These are phyloP conservation scores for Dipodascus geniculatus DNA, from an alignment of 805 yeast genomes.

Conservation along the genomic window DNA sequence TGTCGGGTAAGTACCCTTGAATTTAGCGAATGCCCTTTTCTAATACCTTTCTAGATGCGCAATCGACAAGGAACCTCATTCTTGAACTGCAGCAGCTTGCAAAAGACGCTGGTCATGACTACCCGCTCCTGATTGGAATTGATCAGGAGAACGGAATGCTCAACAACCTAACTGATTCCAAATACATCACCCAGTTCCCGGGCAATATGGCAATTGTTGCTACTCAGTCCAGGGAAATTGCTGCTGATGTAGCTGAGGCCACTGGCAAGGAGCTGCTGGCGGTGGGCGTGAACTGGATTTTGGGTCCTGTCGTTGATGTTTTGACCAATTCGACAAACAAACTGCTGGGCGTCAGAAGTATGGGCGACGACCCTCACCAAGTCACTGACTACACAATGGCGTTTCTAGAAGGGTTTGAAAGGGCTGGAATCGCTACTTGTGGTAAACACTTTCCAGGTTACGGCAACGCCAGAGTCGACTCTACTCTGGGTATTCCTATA, in stretches of 20 bases:
- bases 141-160: constrained; percentile 59
- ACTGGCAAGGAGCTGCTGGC: constrained; percentile 39
- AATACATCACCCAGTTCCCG: constrained; percentile 44
- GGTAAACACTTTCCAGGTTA: constrained; percentile 62
- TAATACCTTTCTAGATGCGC: constrained; percentile 24
- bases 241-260: constrained; percentile 41
- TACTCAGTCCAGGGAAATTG: constrained; percentile 37
- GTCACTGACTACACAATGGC: constrained; percentile 44
- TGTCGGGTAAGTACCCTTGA: constrained; percentile 15
- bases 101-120: constrained; percentile 34
- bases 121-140: constrained; percentile 44
- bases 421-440: constrained; percentile 41
- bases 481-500: constrained; percentile 46
- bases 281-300: constrained; percentile 43
- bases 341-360: constrained; percentile 47
- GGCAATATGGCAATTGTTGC: constrained; percentile 57
- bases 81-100: constrained; percentile 45
- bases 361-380: constrained; percentile 49
- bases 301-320: constrained; percentile 56
- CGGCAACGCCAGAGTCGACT: constrained; percentile 49
- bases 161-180: constrained; percentile 43
- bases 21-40: not conserved
- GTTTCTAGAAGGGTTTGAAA: constrained; percentile 40
- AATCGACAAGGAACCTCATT: constrained; percentile 39
- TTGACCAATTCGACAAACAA: constrained; percentile 45